Percentiles rank a stretch among this genome's conserved stretches.
These are phyloP conservation scores for Ophiocordyceps camponoti-saundersi DNA, from an alignment of 2,329 filamentous ascomycete genomes.

Conservation along the genomic window DNA sequence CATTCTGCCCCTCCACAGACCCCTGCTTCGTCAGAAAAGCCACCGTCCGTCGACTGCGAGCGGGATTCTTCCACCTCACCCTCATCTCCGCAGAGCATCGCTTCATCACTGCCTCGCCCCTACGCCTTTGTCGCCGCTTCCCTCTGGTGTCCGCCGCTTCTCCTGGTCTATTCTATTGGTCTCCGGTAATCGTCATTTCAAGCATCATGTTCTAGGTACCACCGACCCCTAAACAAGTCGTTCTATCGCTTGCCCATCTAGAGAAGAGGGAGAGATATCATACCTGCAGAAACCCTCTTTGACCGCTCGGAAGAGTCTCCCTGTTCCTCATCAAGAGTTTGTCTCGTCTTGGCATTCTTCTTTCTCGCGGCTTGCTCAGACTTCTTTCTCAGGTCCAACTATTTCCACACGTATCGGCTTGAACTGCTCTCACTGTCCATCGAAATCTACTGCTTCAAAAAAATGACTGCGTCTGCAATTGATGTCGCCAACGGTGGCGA, in stretches of 20 bases:
- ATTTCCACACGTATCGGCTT: not conserved
- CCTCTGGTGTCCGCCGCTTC: slow-evolving; percentile 15
- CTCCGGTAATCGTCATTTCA: slow-evolving; percentile 17
- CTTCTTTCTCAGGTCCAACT: not conserved
- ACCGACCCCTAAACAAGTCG: slow-evolving; percentile 6
- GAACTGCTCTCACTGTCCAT: not conserved
- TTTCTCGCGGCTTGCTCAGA: not conserved
- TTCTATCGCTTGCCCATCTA: not conserved
- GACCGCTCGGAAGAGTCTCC: not conserved
- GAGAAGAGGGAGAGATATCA: not conserved
- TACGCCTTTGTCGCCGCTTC: slow-evolving; percentile 9
- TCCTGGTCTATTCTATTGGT: slow-evolving; percentile 23
- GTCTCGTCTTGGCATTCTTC: not conserved
- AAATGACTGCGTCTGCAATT: slow-evolving; percentile 19
- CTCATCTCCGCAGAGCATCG: slow-evolving; percentile 13
- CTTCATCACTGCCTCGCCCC: slow-evolving; percentile 7
- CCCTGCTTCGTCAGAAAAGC: slow-evolving; percentile 1
- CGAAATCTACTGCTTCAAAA: slow-evolving; percentile 6
- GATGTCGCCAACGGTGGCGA: slow-evolving; percentile 19
- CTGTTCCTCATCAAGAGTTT: not conserved
- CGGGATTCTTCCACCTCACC: slow-evolving; percentile 25
- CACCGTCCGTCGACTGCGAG: slow-evolving; percentile 8
- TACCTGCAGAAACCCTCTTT: not conserved
- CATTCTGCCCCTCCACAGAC: slow-evolving; percentile 3
- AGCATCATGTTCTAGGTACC: slow-evolving; percentile 22